Conservation (phyloP, 805 yeast genomes). For the Ogataea trehalophila region DNA sequence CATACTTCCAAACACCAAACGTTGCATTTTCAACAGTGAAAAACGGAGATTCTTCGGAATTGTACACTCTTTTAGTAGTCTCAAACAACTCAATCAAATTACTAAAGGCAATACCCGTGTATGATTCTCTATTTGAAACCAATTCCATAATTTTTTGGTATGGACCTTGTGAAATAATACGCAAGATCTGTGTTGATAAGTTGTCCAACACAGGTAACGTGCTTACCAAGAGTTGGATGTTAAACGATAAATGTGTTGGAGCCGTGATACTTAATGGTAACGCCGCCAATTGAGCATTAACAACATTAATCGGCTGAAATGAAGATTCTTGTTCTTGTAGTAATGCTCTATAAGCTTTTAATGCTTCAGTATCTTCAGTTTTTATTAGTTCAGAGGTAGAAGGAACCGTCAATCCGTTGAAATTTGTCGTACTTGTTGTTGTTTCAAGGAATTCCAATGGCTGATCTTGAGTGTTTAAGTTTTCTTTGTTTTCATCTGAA, state of each 20-base stretch:
- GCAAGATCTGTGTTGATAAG: slow-evolving; percentile 71
- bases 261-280: slow-evolving; percentile 56
- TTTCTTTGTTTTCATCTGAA: too few species aligned
- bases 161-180: slow-evolving; percentile 68
- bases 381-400: slow-evolving; percentile 31
- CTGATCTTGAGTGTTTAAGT: too few species aligned
- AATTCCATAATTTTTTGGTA: slow-evolving; percentile 70
- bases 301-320: slow-evolving; percentile 19
- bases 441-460: background rate
- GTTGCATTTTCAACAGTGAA: slow-evolving; percentile 64
- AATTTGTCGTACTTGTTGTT: slow-evolving; percentile 16
- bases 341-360: slow-evolving; percentile 25
- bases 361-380: slow-evolving; percentile 17
- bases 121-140: slow-evolving; percentile 61
- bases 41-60: slow-evolving; percentile 65
- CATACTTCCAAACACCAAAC: slow-evolving; percentile 66
- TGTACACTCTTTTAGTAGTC: slow-evolving; percentile 66
- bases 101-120: slow-evolving; percentile 58
- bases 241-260: slow-evolving; percentile 50
- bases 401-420: slow-evolving; percentile 32
- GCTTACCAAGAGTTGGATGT: slow-evolving; percentile 60
- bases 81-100: slow-evolving; percentile 73
- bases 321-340: slow-evolving; percentile 16
- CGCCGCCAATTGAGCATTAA: slow-evolving; percentile 52
- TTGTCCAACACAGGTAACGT: slow-evolving; percentile 77